These are phyloP conservation scores for Xylaria sp. DNA, from an alignment of 2,329 filamentous ascomycete genomes.

Conservation along the genomic window DNA sequence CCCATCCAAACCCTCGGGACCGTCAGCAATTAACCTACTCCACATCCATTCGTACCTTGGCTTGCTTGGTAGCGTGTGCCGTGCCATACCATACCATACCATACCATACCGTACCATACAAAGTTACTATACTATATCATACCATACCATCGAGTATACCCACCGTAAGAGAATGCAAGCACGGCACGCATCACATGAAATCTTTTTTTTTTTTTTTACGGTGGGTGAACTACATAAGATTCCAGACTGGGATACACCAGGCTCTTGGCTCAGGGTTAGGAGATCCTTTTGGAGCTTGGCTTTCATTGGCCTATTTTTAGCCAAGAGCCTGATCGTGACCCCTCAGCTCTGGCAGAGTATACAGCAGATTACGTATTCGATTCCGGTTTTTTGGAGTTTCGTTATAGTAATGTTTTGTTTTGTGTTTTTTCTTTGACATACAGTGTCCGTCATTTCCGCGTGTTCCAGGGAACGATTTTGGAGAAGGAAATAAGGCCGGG, in stretches of 20 bases:
- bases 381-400: background rate
- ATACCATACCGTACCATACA: background rate
- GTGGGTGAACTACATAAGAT: background rate
- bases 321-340: constrained; percentile 1
- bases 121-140: background rate
- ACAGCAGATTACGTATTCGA: constrained; percentile 9
- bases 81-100: background rate
- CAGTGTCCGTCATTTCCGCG: background rate
- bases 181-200: background rate
- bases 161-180: background rate
- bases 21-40: constrained; percentile 20
- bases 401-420: background rate
- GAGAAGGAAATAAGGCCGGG: background rate
- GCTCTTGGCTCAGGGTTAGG: background rate
- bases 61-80: background rate
- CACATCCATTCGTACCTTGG: background rate
- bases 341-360: constrained; percentile 5
- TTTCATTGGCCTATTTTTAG: constrained; percentile 9
- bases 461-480: background rate
- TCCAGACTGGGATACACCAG: background rate
- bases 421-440: background rate
- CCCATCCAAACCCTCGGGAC: constrained; percentile 37
- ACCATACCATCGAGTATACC: background rate
- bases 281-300: background rate
- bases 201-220: background rate